Base-by-base conservation (phyloP, 2,329 filamentous ascomycete genomes). In the Onygenales sp. region DNA sequence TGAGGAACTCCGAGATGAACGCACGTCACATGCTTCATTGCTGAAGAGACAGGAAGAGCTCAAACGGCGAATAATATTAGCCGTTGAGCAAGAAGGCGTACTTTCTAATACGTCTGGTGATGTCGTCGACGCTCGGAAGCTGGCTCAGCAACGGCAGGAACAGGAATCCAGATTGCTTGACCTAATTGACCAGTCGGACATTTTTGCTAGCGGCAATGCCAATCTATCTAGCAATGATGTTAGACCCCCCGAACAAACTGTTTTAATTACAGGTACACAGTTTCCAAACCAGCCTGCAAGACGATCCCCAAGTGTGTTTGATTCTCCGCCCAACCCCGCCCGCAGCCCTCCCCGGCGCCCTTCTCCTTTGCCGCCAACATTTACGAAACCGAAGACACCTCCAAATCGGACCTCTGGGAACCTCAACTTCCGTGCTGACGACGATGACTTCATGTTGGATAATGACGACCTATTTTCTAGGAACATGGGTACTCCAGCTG, bases 401-500 rank as follows among this genome's bases (percentile, higher is more conserved):
- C 44, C 43, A 36, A 37, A 7, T 6, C 34, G n/a, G 17, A 45
- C 7, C 21, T 17, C 50, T 5, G 21, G 7, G 49, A 9, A 53
- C 31, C 21, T 37, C 52, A 11, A 51, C 37, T 21, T 27, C 42
- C 14, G n/a, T 31, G 55, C 61, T 33, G 55, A 61, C 37, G 57
- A 59, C 34, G 62, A 63, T 49, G 60, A 62, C 7, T 49, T 56
- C 34, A 57, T 60, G 49, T 52, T 59, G 9, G 56, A 57, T 51
- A 59, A 62, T 10, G 63, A 64, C 46, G 59, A 62, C 36, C 39
- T 56, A 44, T 67, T 70, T 53, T 67, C 70, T 14, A 64, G 68
- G 47, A 73, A 67, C 36, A 74, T 75, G 71, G 71, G 67, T 27
- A 70, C 68, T 21, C 68, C 70, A 2, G 51, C 56, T 2, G 55